Percentiles rank a stretch among this genome's conserved stretches.
Conservation (phyloP, 2,329 filamentous ascomycete genomes). For the Phyllosticta citrichinensis region DNA sequence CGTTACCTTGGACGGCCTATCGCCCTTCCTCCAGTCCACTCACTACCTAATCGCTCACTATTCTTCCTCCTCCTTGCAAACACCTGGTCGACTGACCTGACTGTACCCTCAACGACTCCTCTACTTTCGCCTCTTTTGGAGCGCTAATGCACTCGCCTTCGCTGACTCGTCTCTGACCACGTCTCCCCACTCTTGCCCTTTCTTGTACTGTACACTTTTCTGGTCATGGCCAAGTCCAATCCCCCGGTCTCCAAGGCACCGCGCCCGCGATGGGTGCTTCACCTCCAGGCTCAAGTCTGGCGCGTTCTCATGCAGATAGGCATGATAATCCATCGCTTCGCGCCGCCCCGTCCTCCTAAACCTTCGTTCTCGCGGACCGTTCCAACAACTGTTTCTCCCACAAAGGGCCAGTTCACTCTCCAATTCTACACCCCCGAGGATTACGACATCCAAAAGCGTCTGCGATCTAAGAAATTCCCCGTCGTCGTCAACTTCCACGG, state of each 20-base stretch:
- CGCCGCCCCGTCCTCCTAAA: slow-evolving; percentile 49
- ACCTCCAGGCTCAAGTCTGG: slow-evolving; percentile 55
- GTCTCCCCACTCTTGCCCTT: neutral
- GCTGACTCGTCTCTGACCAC: neutral
- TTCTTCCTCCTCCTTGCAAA: neutral
- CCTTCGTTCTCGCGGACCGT: slow-evolving; percentile 52
- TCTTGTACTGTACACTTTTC: neutral
- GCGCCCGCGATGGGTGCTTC: slow-evolving; percentile 49
- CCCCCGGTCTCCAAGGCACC: slow-evolving; percentile 3
- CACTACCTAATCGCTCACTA: neutral
- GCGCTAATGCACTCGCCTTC: neutral
- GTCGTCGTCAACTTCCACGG: slow-evolving; percentile 56
- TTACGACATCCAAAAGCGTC: slow-evolving; percentile 33
- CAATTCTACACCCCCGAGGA: slow-evolving; percentile 52
- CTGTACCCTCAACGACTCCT: neutral
- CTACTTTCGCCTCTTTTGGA: neutral
- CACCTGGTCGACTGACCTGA: neutral
- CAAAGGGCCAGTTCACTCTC: slow-evolving; percentile 40
- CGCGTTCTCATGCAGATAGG: slow-evolving; percentile 57
- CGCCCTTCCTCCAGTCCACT: neutral
- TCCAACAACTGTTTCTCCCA: slow-evolving; percentile 37
- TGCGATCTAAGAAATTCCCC: slow-evolving; percentile 40
- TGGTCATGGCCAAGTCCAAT: slow-evolving; percentile 1
- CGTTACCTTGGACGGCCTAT: neutral
- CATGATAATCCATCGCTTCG: slow-evolving; percentile 57